A percentile compares a stretch with the other conserved stretches of the same genome.
Evolutionary conservation across 2,329 filamentous ascomycete species (phyloP).

Genomic region (Bretziella fagacearum): DNA sequence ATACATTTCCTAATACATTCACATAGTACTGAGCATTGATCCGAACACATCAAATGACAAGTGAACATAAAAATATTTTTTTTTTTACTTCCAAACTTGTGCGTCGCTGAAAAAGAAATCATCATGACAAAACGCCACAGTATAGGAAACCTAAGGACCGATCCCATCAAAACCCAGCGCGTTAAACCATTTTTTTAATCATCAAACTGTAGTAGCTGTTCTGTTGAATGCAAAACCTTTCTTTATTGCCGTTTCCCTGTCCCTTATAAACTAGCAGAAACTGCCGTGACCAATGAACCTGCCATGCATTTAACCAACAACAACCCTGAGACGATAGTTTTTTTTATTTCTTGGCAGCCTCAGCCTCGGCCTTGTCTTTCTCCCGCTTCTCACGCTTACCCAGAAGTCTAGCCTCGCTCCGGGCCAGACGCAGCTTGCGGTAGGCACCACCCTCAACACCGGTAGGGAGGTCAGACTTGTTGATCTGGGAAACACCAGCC

Average conservation of each 20-base stretch:
- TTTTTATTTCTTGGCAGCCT: slow-evolving; percentile 71
- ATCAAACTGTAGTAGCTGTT: slow-evolving; percentile 6
- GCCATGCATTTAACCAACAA: slow-evolving; percentile 7
- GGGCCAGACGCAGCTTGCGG: slow-evolving; percentile 66
- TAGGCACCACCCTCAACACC: slow-evolving; percentile 68
- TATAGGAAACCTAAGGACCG: slow-evolving; percentile 24
- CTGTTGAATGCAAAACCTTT: slow-evolving; percentile 22
- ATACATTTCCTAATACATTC: too few relatives aligned
- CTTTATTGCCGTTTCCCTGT: slow-evolving; percentile 15
- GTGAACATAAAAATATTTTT: neutral
- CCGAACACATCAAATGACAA: too few relatives aligned
- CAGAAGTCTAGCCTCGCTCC: slow-evolving; percentile 63
- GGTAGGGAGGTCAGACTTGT: slow-evolving; percentile 64
- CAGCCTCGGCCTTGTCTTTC: slow-evolving; percentile 73
- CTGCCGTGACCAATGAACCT: slow-evolving; percentile 12
- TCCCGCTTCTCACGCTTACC: slow-evolving; percentile 88
- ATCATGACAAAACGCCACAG: slow-evolving; percentile 14
- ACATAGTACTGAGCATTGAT: too few relatives aligned
- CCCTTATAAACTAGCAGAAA: slow-evolving; percentile 14
- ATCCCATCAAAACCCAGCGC: slow-evolving; percentile 20
- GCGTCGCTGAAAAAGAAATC: slow-evolving; percentile 9
- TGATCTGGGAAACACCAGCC: slow-evolving; percentile 54
- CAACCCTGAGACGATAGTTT: slow-evolving; percentile 16
- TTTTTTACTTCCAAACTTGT: neutral
- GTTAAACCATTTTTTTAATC: slow-evolving; percentile 15